A percentile compares a stretch with the other conserved stretches of the same genome.
phyloP scores from a whole-genome alignment of 306 rosid genomes.

The Amphicarpaea edgeworthii region DNA sequence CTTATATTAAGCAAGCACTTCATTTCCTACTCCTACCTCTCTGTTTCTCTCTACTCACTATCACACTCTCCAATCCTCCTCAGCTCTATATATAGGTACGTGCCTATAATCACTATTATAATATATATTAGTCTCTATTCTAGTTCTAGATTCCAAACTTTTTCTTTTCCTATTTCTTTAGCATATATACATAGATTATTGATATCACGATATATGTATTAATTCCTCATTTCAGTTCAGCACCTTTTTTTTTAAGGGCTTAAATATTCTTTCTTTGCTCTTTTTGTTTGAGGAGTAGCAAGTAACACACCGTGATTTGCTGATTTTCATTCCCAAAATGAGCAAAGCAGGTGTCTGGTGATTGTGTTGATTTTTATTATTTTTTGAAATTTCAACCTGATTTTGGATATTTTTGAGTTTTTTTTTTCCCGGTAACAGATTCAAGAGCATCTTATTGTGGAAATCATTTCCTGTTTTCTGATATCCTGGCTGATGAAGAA shows the following conservation, averaged over 20 bases:
- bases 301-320: not conserved
- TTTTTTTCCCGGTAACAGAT: not conserved
- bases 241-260: not conserved
- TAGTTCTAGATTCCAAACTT: not conserved
- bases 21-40: not conserved
- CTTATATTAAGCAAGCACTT: not conserved
- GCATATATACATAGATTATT: not conserved
- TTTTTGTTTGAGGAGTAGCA: not conserved
- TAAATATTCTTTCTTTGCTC: not conserved
- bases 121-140: not conserved
- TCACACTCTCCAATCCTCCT: not conserved
- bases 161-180: not conserved
- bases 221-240: constrained; percentile 2
- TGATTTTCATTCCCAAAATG: constrained; percentile 14
- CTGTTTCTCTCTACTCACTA: constrained; percentile 10
- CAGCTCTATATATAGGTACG: constrained; percentile 6
- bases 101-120: not conserved
- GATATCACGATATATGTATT: not conserved
- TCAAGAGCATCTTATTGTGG: not conserved
- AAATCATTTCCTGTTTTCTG: constrained; percentile 2
- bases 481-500: not conserved
- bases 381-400: not conserved
- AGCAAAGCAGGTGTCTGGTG: not conserved
- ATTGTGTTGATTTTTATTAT: not conserved
- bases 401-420: constrained; percentile 11